phyloP scores from a whole-genome alignment of 768 basidiomycete species.

The Chiua virens region DNA sequence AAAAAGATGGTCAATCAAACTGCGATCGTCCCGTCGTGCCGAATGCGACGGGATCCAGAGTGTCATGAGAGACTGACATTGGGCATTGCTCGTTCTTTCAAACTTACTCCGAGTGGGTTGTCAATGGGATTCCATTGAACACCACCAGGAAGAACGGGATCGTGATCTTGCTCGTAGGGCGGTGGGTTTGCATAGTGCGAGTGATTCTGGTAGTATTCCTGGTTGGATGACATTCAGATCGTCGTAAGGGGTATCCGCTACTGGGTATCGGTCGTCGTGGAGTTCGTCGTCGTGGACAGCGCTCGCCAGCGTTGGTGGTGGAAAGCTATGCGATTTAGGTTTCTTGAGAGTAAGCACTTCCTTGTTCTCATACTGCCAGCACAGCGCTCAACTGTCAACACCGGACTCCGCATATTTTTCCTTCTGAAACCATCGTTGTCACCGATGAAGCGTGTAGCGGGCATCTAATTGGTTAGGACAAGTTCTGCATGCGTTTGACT shows the following conservation, averaged over 20 bases:
- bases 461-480: too few species aligned
- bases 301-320: constrained; percentile 7
- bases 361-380: constrained; percentile 1
- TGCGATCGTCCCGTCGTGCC: constrained; percentile 20
- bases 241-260: constrained; percentile 18
- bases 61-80: constrained; percentile 31
- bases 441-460: too few species aligned
- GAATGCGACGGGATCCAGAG: constrained; percentile 7
- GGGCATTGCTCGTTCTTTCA: constrained; percentile 31
- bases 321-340: neutral
- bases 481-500: too few species aligned
- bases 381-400: constrained; percentile 2
- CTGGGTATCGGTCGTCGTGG: constrained; percentile 16
- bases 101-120: constrained; percentile 18
- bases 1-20: constrained; percentile 26
- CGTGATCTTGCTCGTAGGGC: constrained; percentile 29
- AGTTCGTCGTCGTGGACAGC: neutral
- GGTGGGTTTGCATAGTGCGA: constrained; percentile 16
- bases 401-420: neutral
- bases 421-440: too few species aligned
- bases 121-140: constrained; percentile 24
- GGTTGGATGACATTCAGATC: constrained; percentile 23
- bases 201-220: constrained; percentile 23
- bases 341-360: neutral
- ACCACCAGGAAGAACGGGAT: constrained; percentile 27